Conservation (phyloP, 495 filamentous ascomycete species). For the Daldinia childiae region DNA sequence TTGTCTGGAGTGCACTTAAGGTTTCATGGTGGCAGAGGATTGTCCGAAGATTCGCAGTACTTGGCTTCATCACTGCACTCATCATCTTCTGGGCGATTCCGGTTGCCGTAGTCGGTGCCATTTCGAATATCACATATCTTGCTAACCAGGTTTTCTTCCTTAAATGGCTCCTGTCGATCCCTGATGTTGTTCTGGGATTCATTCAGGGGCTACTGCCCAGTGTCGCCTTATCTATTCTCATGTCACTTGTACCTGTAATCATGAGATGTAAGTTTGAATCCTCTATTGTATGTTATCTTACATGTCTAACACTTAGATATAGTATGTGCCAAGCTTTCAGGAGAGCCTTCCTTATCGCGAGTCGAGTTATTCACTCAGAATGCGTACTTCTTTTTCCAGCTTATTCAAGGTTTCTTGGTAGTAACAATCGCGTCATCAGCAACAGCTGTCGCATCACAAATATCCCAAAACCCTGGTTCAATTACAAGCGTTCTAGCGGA, state of each 20-base stretch:
- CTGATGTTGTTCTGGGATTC: conserved; percentile 75
- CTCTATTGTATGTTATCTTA: background rate
- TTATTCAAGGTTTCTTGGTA: conserved; percentile 93
- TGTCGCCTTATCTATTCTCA: conserved; percentile 82
- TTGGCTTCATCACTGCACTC: conserved; percentile 75
- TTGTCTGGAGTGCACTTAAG: conserved; percentile 88
- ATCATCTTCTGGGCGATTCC: conserved; percentile 98
- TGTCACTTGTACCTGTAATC: conserved; percentile 88
- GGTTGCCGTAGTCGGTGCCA: conserved; percentile 81
- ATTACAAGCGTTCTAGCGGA: conserved; percentile 73
- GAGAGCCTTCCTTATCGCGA: conserved; percentile 77
- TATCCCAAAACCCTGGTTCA: conserved; percentile 68
- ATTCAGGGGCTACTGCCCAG: conserved; percentile 86
- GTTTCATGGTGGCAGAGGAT: conserved; percentile 91
- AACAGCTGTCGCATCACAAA: conserved; percentile 68
- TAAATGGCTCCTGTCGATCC: conserved; percentile 77
- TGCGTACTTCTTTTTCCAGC: conserved; percentile 93
- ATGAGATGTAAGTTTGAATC: conserved; percentile 62
- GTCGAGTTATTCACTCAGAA: conserved; percentile 92
- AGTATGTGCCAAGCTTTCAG: conserved; percentile 78
- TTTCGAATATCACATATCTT: conserved; percentile 85
- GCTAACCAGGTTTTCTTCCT: conserved; percentile 71
- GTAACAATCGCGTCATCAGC: conserved; percentile 82
- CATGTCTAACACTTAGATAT: conserved; percentile 19
- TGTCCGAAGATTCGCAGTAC: conserved; percentile 73